Evolutionary conservation across 345 rosid genomes (phyloP), one percentile per base, ranked within the genome.

Genomic region (Viola odorata): DNA sequence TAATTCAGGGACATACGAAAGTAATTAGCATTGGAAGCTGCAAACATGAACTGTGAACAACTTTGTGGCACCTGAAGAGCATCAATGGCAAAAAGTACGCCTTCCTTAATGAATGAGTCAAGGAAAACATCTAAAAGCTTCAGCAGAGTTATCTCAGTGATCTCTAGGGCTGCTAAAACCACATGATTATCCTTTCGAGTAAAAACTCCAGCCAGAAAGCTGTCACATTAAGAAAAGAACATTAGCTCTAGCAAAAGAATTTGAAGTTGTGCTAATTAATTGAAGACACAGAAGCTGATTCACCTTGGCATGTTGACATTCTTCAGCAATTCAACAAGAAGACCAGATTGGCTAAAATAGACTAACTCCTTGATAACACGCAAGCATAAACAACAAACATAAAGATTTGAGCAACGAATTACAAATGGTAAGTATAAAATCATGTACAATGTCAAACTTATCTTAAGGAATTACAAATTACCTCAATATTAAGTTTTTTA

Each of bases 131-230:
- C 81, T 57, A 84, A 69, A 68, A 67, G 77, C 84, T 87, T 92
- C 75, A 81, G 83, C 62, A 92, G 82, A 67, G 84, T 72, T 57
- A 75, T 80, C 65, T 92, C 90, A 41, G 84, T 75, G 69, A 92
- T 80, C 72, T 81, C 79, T 42, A 92, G 77, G 37, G 91, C 90
- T 63, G 84, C 79, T 61, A 85, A 71, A 61, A 89, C 68, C 50
- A 92, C 78, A 69, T 92, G 99, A 58, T 74, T 77, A 78, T 92
- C 96, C 79, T 87, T 87, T 72, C 91, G 82, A 52, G 90, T 79
- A 64, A 87, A 73, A 53, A 89, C 85, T 4, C 96, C 99, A 62
- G 95, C 96, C 81, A 92, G 71, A 65, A 92, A 91, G 69, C 99
- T 92, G 84, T 68, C 76, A 63, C 62, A 73, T 64, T n/a, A 65